Base-by-base conservation (phyloP, 106 monocot species). In the Allium fistulosum region DNA sequence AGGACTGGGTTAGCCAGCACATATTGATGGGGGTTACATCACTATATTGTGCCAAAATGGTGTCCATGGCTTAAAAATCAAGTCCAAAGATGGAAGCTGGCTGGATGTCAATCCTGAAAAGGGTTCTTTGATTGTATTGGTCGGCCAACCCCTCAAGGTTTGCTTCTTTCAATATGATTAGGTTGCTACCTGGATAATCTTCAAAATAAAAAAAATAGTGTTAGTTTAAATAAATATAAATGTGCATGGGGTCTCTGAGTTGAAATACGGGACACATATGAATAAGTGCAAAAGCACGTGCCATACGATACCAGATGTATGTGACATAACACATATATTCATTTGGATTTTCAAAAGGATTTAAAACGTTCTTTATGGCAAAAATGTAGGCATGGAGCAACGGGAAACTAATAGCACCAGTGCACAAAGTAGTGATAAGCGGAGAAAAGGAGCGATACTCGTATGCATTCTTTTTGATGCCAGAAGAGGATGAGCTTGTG, bases 361-460 rank as follows among this genome's bases (percentile, higher is more conserved):
- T 65, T 16, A n/a, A n/a, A 14, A 48, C 46, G 1, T 48, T 10
- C 22, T 22, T 22, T 22, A 22, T 22, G 22, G 22, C 22, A 22
- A 22, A 17, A 47, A 62, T 72, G 4, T 18, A 72, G 72, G 62
- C 62, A 13, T 72, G 62, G 72, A 72, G 72, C 51, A 72, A 72
- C 10, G 72, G 72, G 14, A 61, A 62, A n/a, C 13, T 72, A 13
- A 10, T 26, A 18, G 61, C 71, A 0, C 71, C 60, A 4, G 10
- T 51, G 5, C 71, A 71, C 22, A 62, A 27, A 28, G 61, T 71
- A 13, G 49, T 49, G 61, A 27, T 61, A 1, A 26, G 51, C 9
- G 61, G 71, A 62, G 10, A 62, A 6, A 62, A 62, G 27, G 71
- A 61, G 1, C 9, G 71, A 0, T 52, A 61, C 48, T 14, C 51